Evolutionary conservation across 805 yeast genomes (phyloP), one percentile per base, ranked within the genome.

Genomic region (Nakazawaea laoshanensis): DNA sequence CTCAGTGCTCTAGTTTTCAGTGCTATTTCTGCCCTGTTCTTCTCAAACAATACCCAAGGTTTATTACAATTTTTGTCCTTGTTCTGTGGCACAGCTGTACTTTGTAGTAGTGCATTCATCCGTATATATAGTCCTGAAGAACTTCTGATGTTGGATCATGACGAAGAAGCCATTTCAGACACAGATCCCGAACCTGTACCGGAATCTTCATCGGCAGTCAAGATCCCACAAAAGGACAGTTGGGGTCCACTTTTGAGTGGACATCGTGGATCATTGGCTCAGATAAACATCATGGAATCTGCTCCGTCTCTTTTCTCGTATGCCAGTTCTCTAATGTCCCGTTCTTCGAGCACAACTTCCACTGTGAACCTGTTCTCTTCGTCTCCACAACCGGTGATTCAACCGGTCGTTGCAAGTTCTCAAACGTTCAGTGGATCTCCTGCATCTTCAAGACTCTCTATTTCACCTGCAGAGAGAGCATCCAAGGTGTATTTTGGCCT

Each of bases 1-100:
- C 53, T 82, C 26, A 71, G 86, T 5, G 87, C 89, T 3, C 62
- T 82, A 25, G 42, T 78, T 13, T 78, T 76, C 46, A 73, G 85
- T 2, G 50, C 67, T 2, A 44, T 78, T 3, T 69, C 83, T 10
- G 73, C 81, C 0, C 44, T 54, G 5, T 61, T 67, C 32, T 81
- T 70, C 42, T 50, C 55, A 6, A 71, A 65, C 20, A 53, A 78
- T 41, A 67, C 83, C 1, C 68, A 63, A 5, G 73, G 71, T 0
- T 60, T 80, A 2, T 58, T 82, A 27, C 48, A 50, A 33, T 80
- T 80, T 48, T 63, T 82, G 39, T 55, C 77, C 1, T 37, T 68
- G 1, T 63, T 62, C 30, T 70, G 85, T 33, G 78, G 77, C 2
- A 21, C 52, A 1, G 46, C 59, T 1, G 61, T 69, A 0, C 63